Evolutionary conservation across 768 basidiomycete genomes (phyloP).

Genomic region (Amanita jacksonii): DNA sequence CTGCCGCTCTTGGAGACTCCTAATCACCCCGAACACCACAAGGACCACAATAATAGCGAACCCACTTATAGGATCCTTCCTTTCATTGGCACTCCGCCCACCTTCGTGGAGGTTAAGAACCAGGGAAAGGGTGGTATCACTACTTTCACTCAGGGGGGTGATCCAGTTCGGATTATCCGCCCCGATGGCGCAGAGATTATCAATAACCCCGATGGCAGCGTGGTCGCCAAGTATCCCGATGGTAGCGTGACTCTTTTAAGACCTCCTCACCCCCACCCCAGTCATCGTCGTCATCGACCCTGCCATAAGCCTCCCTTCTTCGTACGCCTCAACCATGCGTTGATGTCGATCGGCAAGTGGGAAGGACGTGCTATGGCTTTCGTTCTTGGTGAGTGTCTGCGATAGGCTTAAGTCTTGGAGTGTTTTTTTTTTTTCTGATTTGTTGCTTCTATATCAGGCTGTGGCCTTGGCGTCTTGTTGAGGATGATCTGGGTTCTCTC

Average conservation of each 20-base stretch:
- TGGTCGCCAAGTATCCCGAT: too few relatives aligned
- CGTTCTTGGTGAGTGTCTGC: constrained; percentile 46
- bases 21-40: neutral
- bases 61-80: constrained; percentile 9
- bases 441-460: constrained; percentile 39
- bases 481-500: constrained; percentile 73
- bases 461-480: constrained; percentile 73
- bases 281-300: constrained; percentile 12
- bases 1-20: constrained; percentile 34
- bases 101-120: neutral
- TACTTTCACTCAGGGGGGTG: neutral
- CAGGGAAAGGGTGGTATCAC: neutral
- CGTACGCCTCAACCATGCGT: constrained; percentile 50
- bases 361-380: constrained; percentile 79
- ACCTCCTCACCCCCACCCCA: constrained; percentile 19
- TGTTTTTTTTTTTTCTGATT: constrained; percentile 5
- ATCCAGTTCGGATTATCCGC: neutral
- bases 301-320: constrained; percentile 34
- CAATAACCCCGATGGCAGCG: too few relatives aligned
- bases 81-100: neutral
- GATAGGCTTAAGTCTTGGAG: neutral
- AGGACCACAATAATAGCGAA: constrained; percentile 6
- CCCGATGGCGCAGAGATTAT: neutral
- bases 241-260: too few relatives aligned
- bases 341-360: constrained; percentile 70